These are phyloP conservation scores for Stemphylium lycopersici DNA, from an alignment of 2,329 filamentous ascomycete species.

Conservation along the genomic window DNA sequence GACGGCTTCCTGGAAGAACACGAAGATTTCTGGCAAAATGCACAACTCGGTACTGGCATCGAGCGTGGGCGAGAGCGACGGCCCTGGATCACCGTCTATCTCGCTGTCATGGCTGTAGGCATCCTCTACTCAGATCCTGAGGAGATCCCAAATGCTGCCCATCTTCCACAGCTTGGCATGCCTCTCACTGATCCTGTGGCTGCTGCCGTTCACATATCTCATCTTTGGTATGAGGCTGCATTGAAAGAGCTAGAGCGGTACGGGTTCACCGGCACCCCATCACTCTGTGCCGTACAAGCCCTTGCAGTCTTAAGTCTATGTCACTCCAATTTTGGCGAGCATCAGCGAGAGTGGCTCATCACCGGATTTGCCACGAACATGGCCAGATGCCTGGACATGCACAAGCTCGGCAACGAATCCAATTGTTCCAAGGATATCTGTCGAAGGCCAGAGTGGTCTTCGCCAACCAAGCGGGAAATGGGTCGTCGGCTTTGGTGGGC, in stretches of 20 bases:
- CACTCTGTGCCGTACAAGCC: constrained; percentile 10
- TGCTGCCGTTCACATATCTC: constrained; percentile 11
- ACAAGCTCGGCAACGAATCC: constrained; percentile 17
- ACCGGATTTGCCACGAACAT: constrained; percentile 14
- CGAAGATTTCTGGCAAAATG: constrained; percentile 13
- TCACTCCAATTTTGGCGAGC: constrained; percentile 20
- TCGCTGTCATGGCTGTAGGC: constrained; percentile 16
- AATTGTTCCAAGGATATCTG: constrained; percentile 9
- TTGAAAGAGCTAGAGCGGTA: constrained; percentile 14
- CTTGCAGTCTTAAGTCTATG: constrained; percentile 14
- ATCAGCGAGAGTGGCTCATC: constrained; percentile 19
- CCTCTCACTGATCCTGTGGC: constrained; percentile 1
- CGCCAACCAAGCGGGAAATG: constrained; percentile 7
- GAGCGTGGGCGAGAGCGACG: constrained; percentile 6
- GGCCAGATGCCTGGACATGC: constrained; percentile 18
- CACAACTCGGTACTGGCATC: constrained; percentile 7
- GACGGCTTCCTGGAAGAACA: constrained; percentile 13
- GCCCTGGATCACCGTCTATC: constrained; percentile 13
- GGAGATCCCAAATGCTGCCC: constrained; percentile 1
- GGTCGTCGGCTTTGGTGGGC: constrained; percentile 18
- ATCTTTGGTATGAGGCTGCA: constrained; percentile 19
- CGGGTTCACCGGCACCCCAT: constrained; percentile 6
- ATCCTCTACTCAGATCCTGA: constrained; percentile 15
- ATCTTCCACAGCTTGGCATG: constrained; percentile 12
- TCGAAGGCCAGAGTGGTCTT: constrained; percentile 15